Percentiles rank a stretch among this genome's conserved stretches.
Evolutionary conservation across 345 rosid genomes (phyloP).

Genomic region (Eucalyptus grandis): DNA sequence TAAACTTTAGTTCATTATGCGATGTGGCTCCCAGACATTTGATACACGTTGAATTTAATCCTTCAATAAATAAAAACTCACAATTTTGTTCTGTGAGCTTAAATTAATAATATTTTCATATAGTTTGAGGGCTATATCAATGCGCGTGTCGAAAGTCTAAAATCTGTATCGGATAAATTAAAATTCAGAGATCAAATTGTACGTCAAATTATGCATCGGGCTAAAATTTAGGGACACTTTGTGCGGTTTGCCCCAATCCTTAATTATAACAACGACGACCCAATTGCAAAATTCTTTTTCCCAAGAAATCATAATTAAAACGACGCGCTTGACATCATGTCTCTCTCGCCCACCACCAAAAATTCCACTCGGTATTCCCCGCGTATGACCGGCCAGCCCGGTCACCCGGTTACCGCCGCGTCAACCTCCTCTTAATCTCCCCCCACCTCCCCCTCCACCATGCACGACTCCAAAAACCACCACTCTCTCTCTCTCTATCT

Average conservation of each 20-base stretch:
- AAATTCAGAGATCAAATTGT: accelerated
- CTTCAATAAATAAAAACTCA: accelerated
- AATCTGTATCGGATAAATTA: accelerated
- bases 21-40: too few species aligned
- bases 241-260: accelerated
- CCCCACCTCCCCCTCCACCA: neutral
- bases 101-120: too few species aligned
- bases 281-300: neutral
- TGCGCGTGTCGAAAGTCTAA: accelerated
- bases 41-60: accelerated
- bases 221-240: neutral
- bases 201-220: accelerated
- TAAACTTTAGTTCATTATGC: accelerated
- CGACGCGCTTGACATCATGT: neutral
- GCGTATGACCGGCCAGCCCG: neutral
- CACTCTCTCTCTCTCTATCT: neutral
- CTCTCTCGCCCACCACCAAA: neutral
- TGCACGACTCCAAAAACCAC: neutral
- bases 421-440: neutral
- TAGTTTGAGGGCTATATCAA: accelerated
- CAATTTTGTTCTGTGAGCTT: accelerated
- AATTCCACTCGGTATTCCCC: neutral
- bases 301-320: neutral
- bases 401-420: neutral
- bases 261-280: neutral